Conservation (phyloP, 1,284 basidiomycete genomes). For the Puccinia triticina region DNA sequence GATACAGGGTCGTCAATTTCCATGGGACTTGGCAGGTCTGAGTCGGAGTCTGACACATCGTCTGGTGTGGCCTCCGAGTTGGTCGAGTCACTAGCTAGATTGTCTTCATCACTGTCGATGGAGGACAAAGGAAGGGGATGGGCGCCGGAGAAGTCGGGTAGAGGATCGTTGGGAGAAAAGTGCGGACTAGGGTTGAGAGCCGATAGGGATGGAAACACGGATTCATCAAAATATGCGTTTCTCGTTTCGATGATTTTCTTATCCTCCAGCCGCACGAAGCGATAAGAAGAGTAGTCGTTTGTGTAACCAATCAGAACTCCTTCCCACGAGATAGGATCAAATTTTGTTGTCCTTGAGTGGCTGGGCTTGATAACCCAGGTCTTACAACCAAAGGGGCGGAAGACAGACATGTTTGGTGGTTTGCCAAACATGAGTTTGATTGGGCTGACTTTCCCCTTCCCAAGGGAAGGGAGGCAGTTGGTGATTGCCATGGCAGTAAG, state of each 20-base stretch:
- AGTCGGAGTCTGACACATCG: no score
- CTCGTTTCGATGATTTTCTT: background rate
- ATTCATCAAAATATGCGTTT: constrained; percentile 3
- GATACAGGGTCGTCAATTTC: no score
- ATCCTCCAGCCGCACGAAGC: background rate
- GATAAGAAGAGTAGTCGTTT: background rate
- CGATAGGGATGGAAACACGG: background rate
- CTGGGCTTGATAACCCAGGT: no score
- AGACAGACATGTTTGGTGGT: no score
- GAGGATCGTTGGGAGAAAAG: background rate
- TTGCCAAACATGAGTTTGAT: no score
- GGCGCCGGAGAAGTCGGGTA: background rate
- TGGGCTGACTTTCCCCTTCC: no score
- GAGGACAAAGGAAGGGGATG: background rate
- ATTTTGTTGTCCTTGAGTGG: background rate
- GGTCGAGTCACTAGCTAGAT: no score
- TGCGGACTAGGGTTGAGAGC: background rate
- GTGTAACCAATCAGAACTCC: background rate
- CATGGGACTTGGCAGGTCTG: no score
- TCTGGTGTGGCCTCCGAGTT: no score
- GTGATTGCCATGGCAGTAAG: background rate
- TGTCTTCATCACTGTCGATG: no score
- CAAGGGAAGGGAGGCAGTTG: no score
- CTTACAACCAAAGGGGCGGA: no score
- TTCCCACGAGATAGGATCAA: background rate